These are phyloP conservation scores for Exophiala phaeomuriformis DNA, from an alignment of 2,329 filamentous ascomycete genomes.

Conservation along the genomic window DNA sequence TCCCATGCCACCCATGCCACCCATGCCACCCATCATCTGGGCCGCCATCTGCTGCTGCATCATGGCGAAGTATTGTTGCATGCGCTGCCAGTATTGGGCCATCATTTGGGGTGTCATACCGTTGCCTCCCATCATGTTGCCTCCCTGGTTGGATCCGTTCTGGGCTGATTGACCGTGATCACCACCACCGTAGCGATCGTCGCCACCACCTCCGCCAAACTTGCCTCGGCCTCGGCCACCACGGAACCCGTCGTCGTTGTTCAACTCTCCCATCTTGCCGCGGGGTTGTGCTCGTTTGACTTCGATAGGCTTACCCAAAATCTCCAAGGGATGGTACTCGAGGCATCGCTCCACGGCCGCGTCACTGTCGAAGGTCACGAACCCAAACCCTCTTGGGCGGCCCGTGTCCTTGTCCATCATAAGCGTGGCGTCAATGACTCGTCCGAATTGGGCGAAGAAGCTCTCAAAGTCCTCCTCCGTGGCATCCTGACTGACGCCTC, in stretches of 20 bases:
- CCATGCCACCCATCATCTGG: slow-evolving; percentile 57
- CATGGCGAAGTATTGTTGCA: slow-evolving; percentile 94
- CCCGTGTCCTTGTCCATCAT: slow-evolving; percentile 99
- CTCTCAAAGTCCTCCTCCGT: slow-evolving; percentile 93
- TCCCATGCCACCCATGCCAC: slow-evolving; percentile 40
- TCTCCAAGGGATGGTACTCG: slow-evolving; percentile 67
- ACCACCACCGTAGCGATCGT: slow-evolving; percentile 33
- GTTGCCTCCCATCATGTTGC: slow-evolving; percentile 31
- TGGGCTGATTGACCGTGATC: slow-evolving; percentile 41
- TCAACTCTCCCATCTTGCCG: slow-evolving; percentile 77
- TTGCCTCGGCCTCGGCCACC: slow-evolving; percentile 40
- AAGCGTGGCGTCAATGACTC: slow-evolving; percentile 91
- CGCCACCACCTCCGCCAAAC: slow-evolving; percentile 34
- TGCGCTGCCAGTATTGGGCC: slow-evolving; percentile 96
- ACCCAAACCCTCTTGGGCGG: slow-evolving; percentile 91
- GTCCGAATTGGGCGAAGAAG: slow-evolving; percentile 93
- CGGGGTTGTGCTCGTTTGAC: slow-evolving; percentile 96
- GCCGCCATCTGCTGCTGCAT: slow-evolving; percentile 85
- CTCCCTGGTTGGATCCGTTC: slow-evolving; percentile 31
- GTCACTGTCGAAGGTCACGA: slow-evolving; percentile 96
- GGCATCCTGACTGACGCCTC: slow-evolving; percentile 93
- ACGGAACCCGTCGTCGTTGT: slow-evolving; percentile 59
- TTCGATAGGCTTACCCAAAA: slow-evolving; percentile 92
- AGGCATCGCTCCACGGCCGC: slow-evolving; percentile 89
- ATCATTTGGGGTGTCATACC: slow-evolving; percentile 94